Evolutionary conservation across 2,329 filamentous ascomycete genomes (phyloP).

Genomic region (Fusarium sulawesiense): DNA sequence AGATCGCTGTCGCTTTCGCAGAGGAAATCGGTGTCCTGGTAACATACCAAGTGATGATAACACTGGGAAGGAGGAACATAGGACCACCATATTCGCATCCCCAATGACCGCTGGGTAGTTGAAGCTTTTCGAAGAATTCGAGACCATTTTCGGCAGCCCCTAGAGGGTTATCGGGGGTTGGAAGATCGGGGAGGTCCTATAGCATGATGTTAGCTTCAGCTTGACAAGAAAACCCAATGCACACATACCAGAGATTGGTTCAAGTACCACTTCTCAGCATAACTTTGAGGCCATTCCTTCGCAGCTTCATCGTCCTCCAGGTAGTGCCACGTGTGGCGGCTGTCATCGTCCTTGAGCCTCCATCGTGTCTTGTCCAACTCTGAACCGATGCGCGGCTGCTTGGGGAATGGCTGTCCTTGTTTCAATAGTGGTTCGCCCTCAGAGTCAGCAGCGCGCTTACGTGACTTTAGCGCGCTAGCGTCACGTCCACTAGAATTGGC

Average conservation of each 20-base stretch:
- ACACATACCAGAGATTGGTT: constrained; percentile 77
- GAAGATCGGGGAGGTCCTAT: constrained; percentile 79
- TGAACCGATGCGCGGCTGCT: constrained; percentile 60
- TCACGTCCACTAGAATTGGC: constrained; percentile 47
- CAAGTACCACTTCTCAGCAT: constrained; percentile 89
- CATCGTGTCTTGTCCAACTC: constrained; percentile 85
- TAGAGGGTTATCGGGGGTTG: constrained; percentile 76
- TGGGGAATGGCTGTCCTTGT: constrained; percentile 52
- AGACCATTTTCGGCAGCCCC: constrained; percentile 86
- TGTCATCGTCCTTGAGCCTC: constrained; percentile 84
- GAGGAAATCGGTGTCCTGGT: constrained; percentile 88
- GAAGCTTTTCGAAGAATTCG: constrained; percentile 88
- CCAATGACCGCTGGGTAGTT: constrained; percentile 92
- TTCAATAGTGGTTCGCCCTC: constrained; percentile 45
- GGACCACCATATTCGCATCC: constrained; percentile 97
- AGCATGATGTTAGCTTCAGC: constrained; percentile 6
- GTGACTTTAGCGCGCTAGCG: constrained; percentile 49
- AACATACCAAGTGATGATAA: constrained; percentile 88
- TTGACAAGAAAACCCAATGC: background rate
- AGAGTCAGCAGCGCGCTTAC: constrained; percentile 58
- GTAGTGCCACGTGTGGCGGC: constrained; percentile 95
- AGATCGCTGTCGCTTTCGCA: constrained; percentile 86
- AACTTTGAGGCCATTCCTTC: constrained; percentile 84
- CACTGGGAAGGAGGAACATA: constrained; percentile 90
- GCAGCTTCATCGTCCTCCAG: constrained; percentile 77